A percentile compares a stretch with the other conserved stretches of the same genome.
phyloP scores from a whole-genome alignment of 345 rosid species.

The Lumnitzera littorea region DNA sequence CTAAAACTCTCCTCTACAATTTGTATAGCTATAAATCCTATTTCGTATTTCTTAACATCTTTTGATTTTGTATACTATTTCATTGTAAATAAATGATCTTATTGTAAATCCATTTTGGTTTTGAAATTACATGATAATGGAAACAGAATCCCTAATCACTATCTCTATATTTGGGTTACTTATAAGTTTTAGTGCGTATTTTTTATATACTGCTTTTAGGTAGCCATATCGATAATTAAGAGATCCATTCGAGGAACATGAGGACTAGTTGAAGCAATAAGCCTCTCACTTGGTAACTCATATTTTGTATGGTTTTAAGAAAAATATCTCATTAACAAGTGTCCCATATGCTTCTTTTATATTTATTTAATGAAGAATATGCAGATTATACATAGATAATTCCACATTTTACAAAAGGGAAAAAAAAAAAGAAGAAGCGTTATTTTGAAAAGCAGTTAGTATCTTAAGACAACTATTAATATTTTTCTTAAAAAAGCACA shows the following conservation, averaged over 20 bases:
- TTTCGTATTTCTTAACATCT: neutral
- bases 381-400: too few relatives aligned
- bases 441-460: too few relatives aligned
- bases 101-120: slow-evolving; percentile 10
- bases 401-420: too few relatives aligned
- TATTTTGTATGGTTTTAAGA: too few relatives aligned
- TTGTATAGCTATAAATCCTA: neutral
- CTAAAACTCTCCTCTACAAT: neutral
- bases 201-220: neutral
- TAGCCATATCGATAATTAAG: slow-evolving; percentile 1
- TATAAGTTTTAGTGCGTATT: slow-evolving; percentile 11
- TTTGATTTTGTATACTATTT: slow-evolving; percentile 15
- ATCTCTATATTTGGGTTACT: slow-evolving; percentile 14
- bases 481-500: too few relatives aligned
- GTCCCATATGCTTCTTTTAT: too few relatives aligned
- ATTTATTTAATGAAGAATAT: too few relatives aligned
- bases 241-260: slow-evolving; percentile 1
- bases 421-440: too few relatives aligned
- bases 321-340: too few relatives aligned
- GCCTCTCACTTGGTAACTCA: too few relatives aligned
- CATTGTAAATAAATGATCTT: slow-evolving; percentile 11
- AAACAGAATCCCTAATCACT: slow-evolving; percentile 9
- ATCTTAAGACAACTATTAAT: too few relatives aligned
- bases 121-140: slow-evolving; percentile 18
- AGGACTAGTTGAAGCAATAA: slow-evolving; percentile 1